These are phyloP conservation scores for Trypanosoma grayi DNA, from an alignment of 208 protist genomes.

Conservation along the genomic window DNA sequence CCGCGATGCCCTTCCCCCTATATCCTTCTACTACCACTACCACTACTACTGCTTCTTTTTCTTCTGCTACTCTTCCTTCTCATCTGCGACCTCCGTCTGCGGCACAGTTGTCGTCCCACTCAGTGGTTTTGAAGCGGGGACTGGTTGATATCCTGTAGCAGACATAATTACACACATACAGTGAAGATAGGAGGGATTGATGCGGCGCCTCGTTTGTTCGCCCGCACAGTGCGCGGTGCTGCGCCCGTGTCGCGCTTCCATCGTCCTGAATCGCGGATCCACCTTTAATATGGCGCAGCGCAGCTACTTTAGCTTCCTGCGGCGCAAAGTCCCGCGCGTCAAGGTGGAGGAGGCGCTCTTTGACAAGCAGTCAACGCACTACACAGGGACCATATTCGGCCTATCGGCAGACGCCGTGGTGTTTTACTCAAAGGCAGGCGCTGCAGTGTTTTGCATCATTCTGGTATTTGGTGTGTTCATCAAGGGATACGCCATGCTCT, in stretches of 20 bases:
- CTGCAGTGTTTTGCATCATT: constrained; percentile 28
- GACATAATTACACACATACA: too few relatives aligned
- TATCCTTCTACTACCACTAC: too few relatives aligned
- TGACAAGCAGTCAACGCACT: constrained; percentile 68
- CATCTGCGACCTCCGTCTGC: too few relatives aligned
- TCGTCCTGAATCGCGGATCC: background rate
- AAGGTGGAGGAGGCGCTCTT: constrained; percentile 69
- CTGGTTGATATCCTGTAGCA: too few relatives aligned
- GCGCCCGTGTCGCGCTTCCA: background rate
- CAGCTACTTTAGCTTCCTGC: constrained; percentile 41
- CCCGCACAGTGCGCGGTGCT: background rate
- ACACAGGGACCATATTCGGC: constrained; percentile 80
- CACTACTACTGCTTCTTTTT: too few relatives aligned
- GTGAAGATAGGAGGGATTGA: too few relatives aligned
- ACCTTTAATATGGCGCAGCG: constrained; percentile 7
- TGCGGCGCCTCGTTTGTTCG: background rate
- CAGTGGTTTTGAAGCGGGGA: too few relatives aligned
- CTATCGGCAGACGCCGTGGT: constrained; percentile 70
- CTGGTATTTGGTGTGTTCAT: constrained; percentile 66
- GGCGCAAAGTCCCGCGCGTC: constrained; percentile 33
- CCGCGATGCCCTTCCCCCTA: too few relatives aligned
- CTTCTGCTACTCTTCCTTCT: too few relatives aligned
- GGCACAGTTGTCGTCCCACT: too few relatives aligned
- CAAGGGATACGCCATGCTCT: constrained; percentile 72
- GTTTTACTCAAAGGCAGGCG: constrained; percentile 77